A percentile compares a stretch with the other conserved stretches of the same genome.
Evolutionary conservation across 2,329 filamentous ascomycete genomes (phyloP).

Genomic region (Colletotrichum musae): DNA sequence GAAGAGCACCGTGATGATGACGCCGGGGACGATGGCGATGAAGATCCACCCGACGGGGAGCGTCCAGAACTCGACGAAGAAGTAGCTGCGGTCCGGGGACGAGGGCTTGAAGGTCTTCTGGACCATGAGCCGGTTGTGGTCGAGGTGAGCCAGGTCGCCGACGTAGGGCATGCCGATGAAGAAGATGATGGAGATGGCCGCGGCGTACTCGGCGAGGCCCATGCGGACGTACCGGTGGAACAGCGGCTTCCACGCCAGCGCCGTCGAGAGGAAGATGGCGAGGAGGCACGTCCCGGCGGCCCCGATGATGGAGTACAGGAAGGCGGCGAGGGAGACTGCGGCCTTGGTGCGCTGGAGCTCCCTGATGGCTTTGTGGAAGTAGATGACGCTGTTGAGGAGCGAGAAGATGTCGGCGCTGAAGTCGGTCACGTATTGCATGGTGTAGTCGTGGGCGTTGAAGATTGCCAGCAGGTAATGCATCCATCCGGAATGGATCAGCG

Average conservation of each 20-base stretch:
- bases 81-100: conserved; percentile 65
- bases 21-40: conserved; percentile 72
- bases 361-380: conserved; percentile 77
- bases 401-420: conserved; percentile 78
- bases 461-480: conserved; percentile 75
- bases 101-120: conserved; percentile 71
- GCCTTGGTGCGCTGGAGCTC: conserved; percentile 73
- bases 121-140: conserved; percentile 71
- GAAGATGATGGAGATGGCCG: conserved; percentile 76
- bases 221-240: conserved; percentile 74
- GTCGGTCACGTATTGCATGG: conserved; percentile 78
- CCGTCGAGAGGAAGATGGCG: conserved; percentile 73
- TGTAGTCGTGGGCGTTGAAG: conserved; percentile 79
- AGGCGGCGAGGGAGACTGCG: conserved; percentile 71
- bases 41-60: conserved; percentile 72
- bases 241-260: conserved; percentile 72
- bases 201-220: conserved; percentile 74
- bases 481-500: conserved; percentile 76
- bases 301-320: conserved; percentile 76
- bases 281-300: conserved; percentile 74
- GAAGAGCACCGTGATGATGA: conserved; percentile 77
- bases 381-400: conserved; percentile 76
- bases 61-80: conserved; percentile 76
- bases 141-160: conserved; percentile 70
- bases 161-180: conserved; percentile 75